Base-by-base conservation (phyloP, 2,329 filamentous ascomycete species). In the Colletotrichum limetticola region DNA sequence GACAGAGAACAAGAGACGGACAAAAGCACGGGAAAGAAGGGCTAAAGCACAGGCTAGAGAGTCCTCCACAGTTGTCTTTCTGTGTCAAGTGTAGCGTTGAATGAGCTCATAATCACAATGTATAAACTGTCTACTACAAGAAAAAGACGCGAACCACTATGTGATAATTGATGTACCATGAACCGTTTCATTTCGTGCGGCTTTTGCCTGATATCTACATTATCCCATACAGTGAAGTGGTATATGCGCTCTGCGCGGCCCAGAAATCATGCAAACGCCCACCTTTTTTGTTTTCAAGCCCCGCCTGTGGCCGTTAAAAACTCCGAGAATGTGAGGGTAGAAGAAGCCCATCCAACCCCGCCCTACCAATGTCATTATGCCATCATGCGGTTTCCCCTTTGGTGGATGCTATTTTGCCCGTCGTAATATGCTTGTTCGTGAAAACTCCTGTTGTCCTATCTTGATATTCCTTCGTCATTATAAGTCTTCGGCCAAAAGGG, bases 401-500 rank as follows among this genome's bases (percentile, higher is more conserved):
- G 58, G 28, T 57, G 65, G 37, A 71, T 74, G 68, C 71, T 72
- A 46, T 60, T 67, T 72, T 67, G 22, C 57, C 52, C 58, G 32
- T 74, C 56, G 61, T 73, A 9, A 73, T 57, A 57, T 70, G 37
- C 46, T 73, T 60, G 32, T 60, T 66, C 61, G 71, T 61, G 52
- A 73, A 68, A 73, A 60, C 37, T 72, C 71, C 61, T 26, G 24
- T 46, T 72, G 61, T 61, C 30, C 59, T 22, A 11, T 65, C 24
- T 65, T 55, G 52, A 56, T 59, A 57, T 37, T 56, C 16, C 28
- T 26, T 72, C 55, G 35, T 22, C 68, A 49, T 74, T 58, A 74
- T 66, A 63, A 12, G 26, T 86, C 86, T 74, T 88, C 86, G 46
- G 86, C 85, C 65, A 87, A 82, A 69, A 88, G 82, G 8, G 84